These are phyloP conservation scores for Lodderomyces beijingensis DNA, from an alignment of 1,139 yeast species.

Conservation along the genomic window DNA sequence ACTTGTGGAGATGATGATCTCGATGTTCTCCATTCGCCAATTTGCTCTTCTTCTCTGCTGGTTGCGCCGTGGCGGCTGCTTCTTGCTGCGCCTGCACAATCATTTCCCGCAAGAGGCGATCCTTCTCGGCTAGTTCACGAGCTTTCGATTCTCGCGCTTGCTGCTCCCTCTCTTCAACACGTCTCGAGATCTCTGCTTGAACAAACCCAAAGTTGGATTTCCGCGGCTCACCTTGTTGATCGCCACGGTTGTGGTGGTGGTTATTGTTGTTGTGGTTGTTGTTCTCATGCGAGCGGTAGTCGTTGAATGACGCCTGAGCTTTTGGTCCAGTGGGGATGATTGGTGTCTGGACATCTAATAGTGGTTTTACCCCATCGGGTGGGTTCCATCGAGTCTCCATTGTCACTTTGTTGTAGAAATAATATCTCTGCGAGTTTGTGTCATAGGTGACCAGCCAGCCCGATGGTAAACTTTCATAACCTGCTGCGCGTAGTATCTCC, in stretches of 20 bases:
- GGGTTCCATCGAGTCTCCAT: conserved; percentile 56
- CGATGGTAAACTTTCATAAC: conserved; percentile 34
- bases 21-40: conserved; percentile 9
- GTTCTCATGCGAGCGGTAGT: neutral
- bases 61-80: conserved; percentile 4
- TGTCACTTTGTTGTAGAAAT: conserved; percentile 51
- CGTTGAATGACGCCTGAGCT: conserved; percentile 6
- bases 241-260: neutral
- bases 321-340: conserved; percentile 25
- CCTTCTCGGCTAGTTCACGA: conserved; percentile 28
- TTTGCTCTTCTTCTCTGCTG: conserved; percentile 9
- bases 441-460: conserved; percentile 55
- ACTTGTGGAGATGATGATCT: too few relatives aligned
- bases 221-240: conserved; percentile 7
- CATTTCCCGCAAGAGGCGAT: conserved; percentile 33
- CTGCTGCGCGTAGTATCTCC: conserved; percentile 4
- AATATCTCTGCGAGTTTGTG: conserved; percentile 33
- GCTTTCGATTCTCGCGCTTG: conserved; percentile 31
- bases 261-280: neutral
- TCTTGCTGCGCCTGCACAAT: conserved; percentile 26
- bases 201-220: conserved; percentile 13
- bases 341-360: too few relatives aligned
- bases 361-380: conserved; percentile 41
- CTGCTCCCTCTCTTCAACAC: conserved; percentile 34
- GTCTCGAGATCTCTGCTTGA: conserved; percentile 20